Evolutionary conservation across 2,329 filamentous ascomycete species (phyloP), one percentile per base, ranked within the genome.

Genomic region (Aspergillus clavatus): DNA sequence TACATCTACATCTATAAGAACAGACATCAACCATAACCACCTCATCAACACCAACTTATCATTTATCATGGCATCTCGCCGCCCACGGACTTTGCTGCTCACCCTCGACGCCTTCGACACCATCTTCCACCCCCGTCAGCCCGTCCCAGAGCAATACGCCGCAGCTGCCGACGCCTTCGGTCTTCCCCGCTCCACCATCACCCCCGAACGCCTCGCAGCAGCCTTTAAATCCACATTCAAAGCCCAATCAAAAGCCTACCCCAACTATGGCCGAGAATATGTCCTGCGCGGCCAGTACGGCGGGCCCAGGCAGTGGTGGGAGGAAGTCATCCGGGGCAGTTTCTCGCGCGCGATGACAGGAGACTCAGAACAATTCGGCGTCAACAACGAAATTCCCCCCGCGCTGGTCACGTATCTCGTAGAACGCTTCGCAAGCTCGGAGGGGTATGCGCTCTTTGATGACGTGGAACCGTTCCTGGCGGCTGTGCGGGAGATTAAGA

Each of bases 61-160:
- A 21, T 16, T 16, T 22, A 28, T 8, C 8, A 40, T 41, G 33
- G 37, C 22, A 22, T 18, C 16, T 35, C 31, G 31, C 31, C 45
- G 39, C 19, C 40, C 42, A 8, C 58, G 59, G 3, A 58, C 51
- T 8, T 65, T 74, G 21, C 64, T 73, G 26, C 58, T 74, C 16
- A 73, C 71, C 26, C 55, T 74, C 31, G 72, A 74, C 54, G 71
- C 71, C 26, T 71, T 73, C 45, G 66, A 63, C 18, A 74, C 72
- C 3, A 49, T 74, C 38, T 73, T 73, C 53, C 53, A 67, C 40
- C 71, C 72, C 0, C 64, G 65, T 45, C 51, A 54, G 3, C 63
- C 71, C 1, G 54, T 74, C 24, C 57, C 65, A 5, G 54, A 61
- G 6, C 68, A 72, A 51, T 74, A 74, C 56, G 57, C 66, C 21